Conservation (phyloP, 148 eudicot genomes). For the Nepenthes mirabilis region DNA sequence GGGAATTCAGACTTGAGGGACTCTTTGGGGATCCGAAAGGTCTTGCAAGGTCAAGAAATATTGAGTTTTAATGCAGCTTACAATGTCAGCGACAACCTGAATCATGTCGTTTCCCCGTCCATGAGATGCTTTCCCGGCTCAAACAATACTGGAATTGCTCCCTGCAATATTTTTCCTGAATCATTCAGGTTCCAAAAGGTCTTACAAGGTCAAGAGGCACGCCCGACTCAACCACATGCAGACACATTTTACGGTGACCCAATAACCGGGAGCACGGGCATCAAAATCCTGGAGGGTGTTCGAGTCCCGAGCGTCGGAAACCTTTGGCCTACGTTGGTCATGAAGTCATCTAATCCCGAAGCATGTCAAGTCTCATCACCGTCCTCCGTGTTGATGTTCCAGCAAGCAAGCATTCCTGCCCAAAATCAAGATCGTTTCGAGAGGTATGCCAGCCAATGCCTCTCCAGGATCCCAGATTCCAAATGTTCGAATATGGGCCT, state of each 20-base stretch:
- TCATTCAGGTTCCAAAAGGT: constrained; percentile 59
- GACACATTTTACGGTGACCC: constrained; percentile 14
- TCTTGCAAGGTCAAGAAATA: constrained; percentile 99
- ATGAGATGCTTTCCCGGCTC: constrained; percentile 30
- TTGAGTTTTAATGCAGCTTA: constrained; percentile 35
- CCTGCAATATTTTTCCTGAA: constrained; percentile 36
- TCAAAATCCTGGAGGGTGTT: constrained; percentile 28
- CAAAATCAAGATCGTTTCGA: constrained; percentile 7
- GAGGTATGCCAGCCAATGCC: background rate
- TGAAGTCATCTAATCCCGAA: constrained; percentile 1
- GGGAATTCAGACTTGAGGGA: constrained; percentile 77
- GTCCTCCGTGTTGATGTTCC: constrained; percentile 58
- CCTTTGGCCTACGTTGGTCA: constrained; percentile 21
- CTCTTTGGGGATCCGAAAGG: constrained; percentile 79
- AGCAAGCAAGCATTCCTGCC: constrained; percentile 17
- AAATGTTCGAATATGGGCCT: background rate
- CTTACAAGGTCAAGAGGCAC: constrained; percentile 99
- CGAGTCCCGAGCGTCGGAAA: constrained; percentile 30
- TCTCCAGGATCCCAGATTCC: background rate
- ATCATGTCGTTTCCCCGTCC: constrained; percentile 25
- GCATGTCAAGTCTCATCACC: constrained; percentile 29
- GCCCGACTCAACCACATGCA: background rate
- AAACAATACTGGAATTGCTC: constrained; percentile 11
- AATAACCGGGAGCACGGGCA: constrained; percentile 14
- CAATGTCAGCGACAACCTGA: constrained; percentile 34